Base-by-base conservation (phyloP, 345 rosid genomes). In the Salix caprea region DNA sequence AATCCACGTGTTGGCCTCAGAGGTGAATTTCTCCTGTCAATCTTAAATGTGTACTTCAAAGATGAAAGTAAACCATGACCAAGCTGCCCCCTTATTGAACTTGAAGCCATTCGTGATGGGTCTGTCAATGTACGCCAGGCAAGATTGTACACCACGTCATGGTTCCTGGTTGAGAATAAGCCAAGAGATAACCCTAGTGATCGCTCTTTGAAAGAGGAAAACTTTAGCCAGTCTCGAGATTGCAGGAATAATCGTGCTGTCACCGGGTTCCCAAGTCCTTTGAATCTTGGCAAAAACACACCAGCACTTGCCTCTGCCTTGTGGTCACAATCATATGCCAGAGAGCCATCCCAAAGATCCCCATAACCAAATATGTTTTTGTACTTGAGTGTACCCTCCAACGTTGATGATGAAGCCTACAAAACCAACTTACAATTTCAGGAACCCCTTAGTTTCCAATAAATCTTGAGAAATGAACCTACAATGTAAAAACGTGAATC, bases 331-430 rank as follows among this genome's bases (percentile, higher is more conserved):
- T 96, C 97, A 88, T 85, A 92, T 9, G 91, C 91, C 80, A 96
- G 62, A 75, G 95, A 87, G 54, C 91, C 88, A 71, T 96, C 97
- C 99, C 99, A 96, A 32, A 90, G 84, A 86, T 96, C 99, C 67
- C 98, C 98, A 85, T 86, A 88, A 13, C 99, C 99, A 80, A 92
- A 87, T 73, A 92, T 64, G 79, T 96, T 96, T 83, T 91, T 96
- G 78, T 88, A 90, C 82, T 88, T 93, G 60, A 93, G 73, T 13
- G 92, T 81, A 78, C 91, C 99, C 88, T 96, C 99, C 46, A 89
- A 76, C 16, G 95, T 87, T 26, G 94, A 92, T 81, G 96, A 90
- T 75, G 87, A 88, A 80, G 93, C 89, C 98, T 96, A 86, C 82
- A 87, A 76, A 65, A 86, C 48, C 69, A 85, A 60, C 73, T 36